phyloP scores from a whole-genome alignment of 2,329 filamentous ascomycete species.

The Nothomitra cinnamomea region DNA sequence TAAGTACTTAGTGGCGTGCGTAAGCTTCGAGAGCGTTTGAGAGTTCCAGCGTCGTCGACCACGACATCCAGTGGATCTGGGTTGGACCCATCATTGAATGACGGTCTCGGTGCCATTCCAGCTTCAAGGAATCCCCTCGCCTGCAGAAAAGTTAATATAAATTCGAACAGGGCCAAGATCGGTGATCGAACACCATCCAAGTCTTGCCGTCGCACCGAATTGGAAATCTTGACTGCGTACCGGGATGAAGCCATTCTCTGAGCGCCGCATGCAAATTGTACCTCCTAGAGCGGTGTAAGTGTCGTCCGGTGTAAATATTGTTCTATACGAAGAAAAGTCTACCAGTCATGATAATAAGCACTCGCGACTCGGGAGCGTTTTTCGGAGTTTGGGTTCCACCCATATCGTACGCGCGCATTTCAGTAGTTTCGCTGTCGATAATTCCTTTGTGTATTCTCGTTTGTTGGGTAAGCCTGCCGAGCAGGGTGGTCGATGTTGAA shows the following conservation, averaged over 20 bases:
- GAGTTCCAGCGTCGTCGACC: constrained; percentile 28
- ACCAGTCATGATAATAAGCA: constrained; percentile 82
- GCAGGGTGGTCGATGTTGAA: not conserved
- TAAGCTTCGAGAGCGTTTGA: constrained; percentile 42
- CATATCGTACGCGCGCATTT: constrained; percentile 1
- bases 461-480: not conserved
- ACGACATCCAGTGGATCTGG: constrained; percentile 38
- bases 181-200: constrained; percentile 11
- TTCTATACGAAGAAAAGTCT: not conserved
- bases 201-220: not conserved
- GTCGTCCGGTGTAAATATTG: constrained; percentile 8
- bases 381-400: not conserved
- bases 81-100: constrained; percentile 64
- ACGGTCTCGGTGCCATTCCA: constrained; percentile 65
- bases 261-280: constrained; percentile 81
- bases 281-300: constrained; percentile 28
- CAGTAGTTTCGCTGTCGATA: not conserved
- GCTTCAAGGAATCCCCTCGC: constrained; percentile 56
- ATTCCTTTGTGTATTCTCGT: not conserved
- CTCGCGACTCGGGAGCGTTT: constrained; percentile 49
- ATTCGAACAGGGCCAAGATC: constrained; percentile 14
- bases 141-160: constrained; percentile 11
- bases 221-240: constrained; percentile 23
- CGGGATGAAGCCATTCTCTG: constrained; percentile 62
- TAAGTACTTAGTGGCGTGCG: constrained; percentile 69